Evolutionary conservation across 2,329 filamentous ascomycete genomes (phyloP).

Genomic region (Samsoniella hepiali): DNA sequence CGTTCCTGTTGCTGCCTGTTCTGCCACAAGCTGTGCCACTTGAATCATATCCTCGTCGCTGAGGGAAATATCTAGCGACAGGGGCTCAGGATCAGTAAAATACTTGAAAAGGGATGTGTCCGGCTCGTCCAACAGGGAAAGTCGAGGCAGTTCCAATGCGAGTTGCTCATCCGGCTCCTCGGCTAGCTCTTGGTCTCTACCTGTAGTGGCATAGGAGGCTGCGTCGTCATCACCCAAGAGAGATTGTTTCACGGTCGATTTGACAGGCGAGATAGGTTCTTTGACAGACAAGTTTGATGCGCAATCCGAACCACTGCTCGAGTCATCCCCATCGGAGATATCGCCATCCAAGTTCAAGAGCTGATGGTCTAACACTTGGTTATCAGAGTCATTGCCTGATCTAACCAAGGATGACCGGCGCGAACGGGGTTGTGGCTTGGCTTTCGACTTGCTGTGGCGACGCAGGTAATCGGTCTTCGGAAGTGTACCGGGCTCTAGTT

Average conservation of each 20-base stretch:
- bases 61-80: constrained; percentile 42
- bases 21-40: constrained; percentile 67
- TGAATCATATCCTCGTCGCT: constrained; percentile 61
- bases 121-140: constrained; percentile 46
- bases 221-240: constrained; percentile 48
- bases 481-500: constrained; percentile 33
- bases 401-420: constrained; percentile 14
- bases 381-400: constrained; percentile 4
- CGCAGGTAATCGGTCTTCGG: constrained; percentile 48
- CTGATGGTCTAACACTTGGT: background rate
- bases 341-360: constrained; percentile 14
- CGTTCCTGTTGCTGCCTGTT: constrained; percentile 60
- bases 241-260: constrained; percentile 42
- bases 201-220: constrained; percentile 49
- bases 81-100: constrained; percentile 58
- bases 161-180: constrained; percentile 47
- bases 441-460: constrained; percentile 43
- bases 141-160: constrained; percentile 47
- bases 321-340: constrained; percentile 35
- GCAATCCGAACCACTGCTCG: constrained; percentile 55
- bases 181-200: constrained; percentile 46
- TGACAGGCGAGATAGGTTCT: constrained; percentile 48
- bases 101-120: constrained; percentile 52
- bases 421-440: constrained; percentile 30
- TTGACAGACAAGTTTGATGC: constrained; percentile 50